phyloP scores from a whole-genome alignment of 2,329 filamentous ascomycete species.

The Bertia moriformis region DNA sequence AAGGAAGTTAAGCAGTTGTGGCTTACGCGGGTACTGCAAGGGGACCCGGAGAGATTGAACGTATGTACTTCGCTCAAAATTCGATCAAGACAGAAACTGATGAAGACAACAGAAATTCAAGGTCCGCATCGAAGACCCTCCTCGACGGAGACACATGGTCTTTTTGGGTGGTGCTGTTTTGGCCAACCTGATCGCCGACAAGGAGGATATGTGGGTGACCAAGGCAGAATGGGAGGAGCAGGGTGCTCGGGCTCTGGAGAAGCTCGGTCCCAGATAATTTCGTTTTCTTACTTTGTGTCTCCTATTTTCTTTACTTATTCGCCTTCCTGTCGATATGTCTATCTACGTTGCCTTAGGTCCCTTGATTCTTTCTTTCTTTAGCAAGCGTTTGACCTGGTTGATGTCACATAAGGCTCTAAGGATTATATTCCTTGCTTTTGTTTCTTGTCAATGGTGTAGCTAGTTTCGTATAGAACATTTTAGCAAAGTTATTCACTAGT shows the following conservation, averaged over 20 bases:
- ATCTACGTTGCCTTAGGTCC: too few relatives aligned
- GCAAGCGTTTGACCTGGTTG: too few relatives aligned
- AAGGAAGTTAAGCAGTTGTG: conserved; percentile 98
- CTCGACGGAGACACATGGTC: conserved; percentile 95
- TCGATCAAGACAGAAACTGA: background rate
- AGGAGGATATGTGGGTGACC: conserved; percentile 97
- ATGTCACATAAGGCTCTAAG: too few relatives aligned
- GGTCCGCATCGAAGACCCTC: conserved; percentile 95
- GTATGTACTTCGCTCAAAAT: background rate
- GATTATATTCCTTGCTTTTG: too few relatives aligned
- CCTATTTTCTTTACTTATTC: too few relatives aligned
- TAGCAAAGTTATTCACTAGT: too few relatives aligned
- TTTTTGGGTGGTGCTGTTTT: conserved; percentile 92
- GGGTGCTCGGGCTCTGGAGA: conserved; percentile 70
- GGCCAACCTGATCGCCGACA: conserved; percentile 97
- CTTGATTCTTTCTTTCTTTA: too few relatives aligned
- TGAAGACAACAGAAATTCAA: conserved; percentile 76
- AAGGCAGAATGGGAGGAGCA: conserved; percentile 96
- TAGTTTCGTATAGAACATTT: too few relatives aligned
- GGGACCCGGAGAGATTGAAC: conserved; percentile 82
- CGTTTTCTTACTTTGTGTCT: too few relatives aligned
- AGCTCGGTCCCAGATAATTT: conserved; percentile 70
- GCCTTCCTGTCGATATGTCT: too few relatives aligned
- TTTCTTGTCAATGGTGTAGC: too few relatives aligned
- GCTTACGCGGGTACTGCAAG: conserved; percentile 79